Evolutionary conservation across 371 early-diverging fungal species (phyloP), one percentile per base, ranked within the genome.

Genomic region (Actinomucor elegans): DNA sequence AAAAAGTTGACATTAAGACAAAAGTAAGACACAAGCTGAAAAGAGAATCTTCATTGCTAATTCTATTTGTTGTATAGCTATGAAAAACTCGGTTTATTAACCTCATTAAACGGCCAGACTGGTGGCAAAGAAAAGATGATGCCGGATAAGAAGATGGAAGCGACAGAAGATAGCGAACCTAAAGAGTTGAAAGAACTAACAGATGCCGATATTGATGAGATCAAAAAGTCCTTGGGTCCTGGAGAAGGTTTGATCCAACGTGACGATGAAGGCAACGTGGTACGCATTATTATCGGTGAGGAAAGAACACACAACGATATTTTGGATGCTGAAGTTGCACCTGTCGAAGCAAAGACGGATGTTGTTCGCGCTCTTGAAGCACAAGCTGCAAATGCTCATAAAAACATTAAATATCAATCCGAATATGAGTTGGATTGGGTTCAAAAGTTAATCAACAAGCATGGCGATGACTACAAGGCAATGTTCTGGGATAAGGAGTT

Each of bases 401-500:
- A 77, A 43, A 44, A 53, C 14, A 78, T 81, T 42, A 71, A 80
- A 43, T 77, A 83, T 64, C 77, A 83, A 49, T 85, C 91, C 1
- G 80, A 79, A 18, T 84, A 83, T 35, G 90, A 94, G 66, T 43
- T 68, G 11, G 64, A 71, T 12, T 85, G 86, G 78, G 67, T 90
- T 9, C 75, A 77, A 47, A 66, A 76, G 38, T 60, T 93, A 66
- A 72, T 89, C 15, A 80, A 79, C 14, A 92, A 90, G 73, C 86
- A 94, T 51, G 92, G 90, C 8, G 80, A 84, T 42, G 86, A 94
- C 53, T 93, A 89, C 46, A 79, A 86, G 9, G 90, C 88, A 47
- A 96, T 96, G 95, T 86, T 88, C 52, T 77, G 93, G 87, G 96
- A 96, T 54, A 75, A 79, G 44, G 82, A 88, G 47, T 71, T 94